Evolutionary conservation across 495 filamentous ascomycete species (phyloP).

Genomic region (Aspergillus hancockii): DNA sequence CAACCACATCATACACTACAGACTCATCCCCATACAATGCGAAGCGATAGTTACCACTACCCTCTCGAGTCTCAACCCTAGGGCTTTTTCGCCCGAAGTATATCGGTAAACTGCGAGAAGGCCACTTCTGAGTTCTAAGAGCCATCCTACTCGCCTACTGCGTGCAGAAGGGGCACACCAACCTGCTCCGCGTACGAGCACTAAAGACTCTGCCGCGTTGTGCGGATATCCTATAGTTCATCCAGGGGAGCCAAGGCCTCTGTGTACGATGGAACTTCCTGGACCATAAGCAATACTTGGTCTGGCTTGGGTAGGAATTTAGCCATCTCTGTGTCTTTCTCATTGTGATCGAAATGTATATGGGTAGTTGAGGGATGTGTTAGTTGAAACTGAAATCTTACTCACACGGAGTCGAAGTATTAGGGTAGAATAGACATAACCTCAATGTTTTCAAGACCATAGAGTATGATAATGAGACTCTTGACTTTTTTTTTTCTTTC

Average conservation of each 20-base stretch:
- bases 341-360: slow-evolving; percentile 7
- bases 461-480: no score
- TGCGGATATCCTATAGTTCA: slow-evolving; percentile 22
- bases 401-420: no score
- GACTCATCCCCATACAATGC: slow-evolving; percentile 32
- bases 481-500: no score
- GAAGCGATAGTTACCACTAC: slow-evolving; percentile 18
- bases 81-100: slow-evolving; percentile 25
- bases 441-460: no score
- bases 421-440: no score
- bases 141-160: slow-evolving; percentile 22
- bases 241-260: slow-evolving; percentile 18
- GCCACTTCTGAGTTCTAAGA: slow-evolving; percentile 18
- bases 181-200: slow-evolving; percentile 16
- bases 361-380: neutral
- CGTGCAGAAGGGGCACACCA: slow-evolving; percentile 27
- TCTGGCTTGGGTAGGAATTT: neutral
- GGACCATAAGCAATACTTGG: neutral
- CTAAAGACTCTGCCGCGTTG: slow-evolving; percentile 26
- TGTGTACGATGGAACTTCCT: neutral
- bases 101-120: slow-evolving; percentile 1
- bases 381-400: no score
- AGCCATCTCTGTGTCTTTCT: slow-evolving; percentile 31
- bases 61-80: slow-evolving; percentile 23
- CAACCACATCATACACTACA: slow-evolving; percentile 21